A percentile compares a stretch with the other conserved stretches of the same genome.
phyloP scores from a whole-genome alignment of 2,329 filamentous ascomycete genomes.

The Helicocarpus griseus region DNA sequence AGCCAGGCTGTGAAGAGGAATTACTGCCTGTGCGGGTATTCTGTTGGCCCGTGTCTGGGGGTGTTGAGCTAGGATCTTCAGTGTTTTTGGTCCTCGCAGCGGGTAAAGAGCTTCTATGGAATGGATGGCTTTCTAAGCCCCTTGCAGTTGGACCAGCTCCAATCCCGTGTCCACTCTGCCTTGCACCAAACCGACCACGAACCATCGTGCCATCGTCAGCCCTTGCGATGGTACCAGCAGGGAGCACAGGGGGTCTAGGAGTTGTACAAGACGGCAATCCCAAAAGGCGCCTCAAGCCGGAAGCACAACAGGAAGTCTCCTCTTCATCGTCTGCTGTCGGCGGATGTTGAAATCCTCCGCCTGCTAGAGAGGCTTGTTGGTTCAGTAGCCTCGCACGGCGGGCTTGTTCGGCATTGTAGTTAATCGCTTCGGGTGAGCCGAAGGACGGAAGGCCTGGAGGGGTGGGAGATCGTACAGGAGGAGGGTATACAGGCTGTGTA shows the following conservation, averaged over 20 bases:
- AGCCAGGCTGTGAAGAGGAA: not conserved
- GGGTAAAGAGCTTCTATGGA: slow-evolving; percentile 22
- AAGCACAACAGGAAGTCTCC: slow-evolving; percentile 6
- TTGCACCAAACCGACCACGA: slow-evolving; percentile 30
- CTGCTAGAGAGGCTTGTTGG: slow-evolving; percentile 4
- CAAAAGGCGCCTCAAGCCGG: slow-evolving; percentile 20
- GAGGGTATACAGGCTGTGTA: slow-evolving; percentile 26
- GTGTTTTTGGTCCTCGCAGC: slow-evolving; percentile 12
- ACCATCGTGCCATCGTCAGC: slow-evolving; percentile 34
- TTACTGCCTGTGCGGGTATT: not conserved
- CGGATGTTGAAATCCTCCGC: slow-evolving; percentile 1
- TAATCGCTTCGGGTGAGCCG: slow-evolving; percentile 30
- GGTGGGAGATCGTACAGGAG: slow-evolving; percentile 30
- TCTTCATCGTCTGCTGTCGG: slow-evolving; percentile 2
- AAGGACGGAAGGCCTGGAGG: slow-evolving; percentile 38
- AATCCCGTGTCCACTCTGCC: slow-evolving; percentile 33
- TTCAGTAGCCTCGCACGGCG: not conserved
- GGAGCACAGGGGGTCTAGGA: slow-evolving; percentile 9
- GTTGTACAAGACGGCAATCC: slow-evolving; percentile 15
- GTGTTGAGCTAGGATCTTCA: not conserved
- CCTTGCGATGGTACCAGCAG: slow-evolving; percentile 21
- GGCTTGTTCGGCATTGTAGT: slow-evolving; percentile 10
- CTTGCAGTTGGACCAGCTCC: slow-evolving; percentile 16
- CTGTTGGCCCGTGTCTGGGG: not conserved
- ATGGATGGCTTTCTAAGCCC: slow-evolving; percentile 25